Evolutionary conservation across 768 basidiomycete genomes (phyloP), one percentile per base, ranked within the genome.

Genomic region (Rhodosporidiobolus odoratus): DNA sequence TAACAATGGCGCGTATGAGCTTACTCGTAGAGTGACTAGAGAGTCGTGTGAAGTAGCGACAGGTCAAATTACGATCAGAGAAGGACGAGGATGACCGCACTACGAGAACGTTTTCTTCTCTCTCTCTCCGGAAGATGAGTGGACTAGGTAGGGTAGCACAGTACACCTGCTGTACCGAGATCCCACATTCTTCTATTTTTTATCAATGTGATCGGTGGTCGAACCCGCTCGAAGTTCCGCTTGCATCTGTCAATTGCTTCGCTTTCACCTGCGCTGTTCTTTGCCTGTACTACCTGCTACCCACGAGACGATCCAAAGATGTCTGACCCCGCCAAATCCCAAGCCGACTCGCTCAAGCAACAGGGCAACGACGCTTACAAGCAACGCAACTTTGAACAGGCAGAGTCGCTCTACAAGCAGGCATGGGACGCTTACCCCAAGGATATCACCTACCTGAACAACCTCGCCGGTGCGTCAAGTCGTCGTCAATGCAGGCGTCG

Each of bases 351-450:
- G 3, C 38, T 58, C 41, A 76, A 76, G 53, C 52, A 60, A 32
- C 47, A 61, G 34, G 77, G 75, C 35, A 78, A 78, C 69, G 65
- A 34, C 17, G 61, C 60, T 57, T 78, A 78, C 76, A 78, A 78
- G 66, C 34, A 58, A 76, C 85, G 90, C 69, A 84, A 89, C 54
- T 91, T 98, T 75, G 86, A 84, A 35, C 85, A 86, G 68, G 95
- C 96, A 27, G 85, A 86, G 58, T 82, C 83, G 66, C 83, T 85
- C 72, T 99, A 91, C 82, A 81, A 85, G 75, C 86, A 88, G 77
- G 96, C 96, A 8, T 98, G 94, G 93, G 91, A 95, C 70, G 77
- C 85, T 25, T 94, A 88, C 85, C 91, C 59, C 21, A 90, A 95
- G 81, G 93, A 99, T 79, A 83, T 97, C 70, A 90, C 92, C 17